Evolutionary conservation across 1,139 yeast species (phyloP).

Genomic region (Suhomyces bribrorum): DNA sequence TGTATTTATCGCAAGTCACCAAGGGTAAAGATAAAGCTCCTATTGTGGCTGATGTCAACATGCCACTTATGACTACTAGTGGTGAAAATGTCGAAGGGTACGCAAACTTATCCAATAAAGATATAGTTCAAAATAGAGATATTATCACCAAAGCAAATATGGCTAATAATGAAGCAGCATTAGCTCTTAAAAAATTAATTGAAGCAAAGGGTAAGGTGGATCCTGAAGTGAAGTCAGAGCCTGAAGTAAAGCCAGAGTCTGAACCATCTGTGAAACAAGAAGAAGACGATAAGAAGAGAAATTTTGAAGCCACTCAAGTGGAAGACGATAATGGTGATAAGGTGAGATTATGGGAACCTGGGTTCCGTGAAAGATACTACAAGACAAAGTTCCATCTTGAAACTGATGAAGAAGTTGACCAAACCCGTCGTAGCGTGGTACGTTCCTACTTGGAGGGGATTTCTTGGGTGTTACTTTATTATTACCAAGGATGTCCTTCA

Average conservation of each 20-base stretch:
- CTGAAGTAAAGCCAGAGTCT: conserved; percentile 1
- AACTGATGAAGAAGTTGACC: conserved; percentile 56
- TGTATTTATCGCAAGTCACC: conserved; percentile 43
- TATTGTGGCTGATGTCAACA: conserved; percentile 63
- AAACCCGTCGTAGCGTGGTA: conserved; percentile 61
- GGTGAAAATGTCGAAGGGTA: conserved; percentile 68
- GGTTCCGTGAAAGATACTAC: conserved; percentile 83
- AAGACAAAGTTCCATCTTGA: conserved; percentile 66
- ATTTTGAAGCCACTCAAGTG: neutral
- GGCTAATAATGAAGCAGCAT: conserved; percentile 74
- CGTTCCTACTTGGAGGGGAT: conserved; percentile 87
- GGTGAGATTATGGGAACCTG: conserved; percentile 81
- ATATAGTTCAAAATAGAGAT: conserved; percentile 66
- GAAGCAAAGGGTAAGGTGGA: conserved; percentile 38
- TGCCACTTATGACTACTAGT: conserved; percentile 72
- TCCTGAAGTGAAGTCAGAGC: conserved; percentile 19
- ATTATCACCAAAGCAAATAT: conserved; percentile 73
- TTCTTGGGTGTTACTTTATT: conserved; percentile 90
- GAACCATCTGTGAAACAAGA: conserved; percentile 2
- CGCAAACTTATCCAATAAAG: conserved; percentile 67
- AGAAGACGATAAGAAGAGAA: conserved; percentile 3
- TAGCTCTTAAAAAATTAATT: conserved; percentile 53
- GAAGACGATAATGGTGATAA: conserved; percentile 43
- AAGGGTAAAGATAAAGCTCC: conserved; percentile 80
- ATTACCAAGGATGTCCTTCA: conserved; percentile 96